Base-by-base conservation (phyloP, 352 stramenopile genomes). In the Phytophthora boehmeriae region DNA sequence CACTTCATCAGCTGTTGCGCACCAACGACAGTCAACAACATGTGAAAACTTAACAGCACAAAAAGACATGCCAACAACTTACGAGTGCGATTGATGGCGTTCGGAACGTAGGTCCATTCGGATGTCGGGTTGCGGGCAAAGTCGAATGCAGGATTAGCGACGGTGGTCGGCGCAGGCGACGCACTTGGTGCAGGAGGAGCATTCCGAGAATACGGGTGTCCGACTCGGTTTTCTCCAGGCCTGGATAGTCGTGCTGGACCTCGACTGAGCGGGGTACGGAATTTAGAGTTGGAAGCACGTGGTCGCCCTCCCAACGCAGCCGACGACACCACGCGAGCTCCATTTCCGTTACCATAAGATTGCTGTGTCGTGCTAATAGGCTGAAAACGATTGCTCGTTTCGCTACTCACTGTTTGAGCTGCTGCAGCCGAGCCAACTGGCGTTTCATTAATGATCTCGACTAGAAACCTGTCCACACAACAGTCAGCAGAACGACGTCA, bases 401-500 rank as follows among this genome's bases (percentile, higher is more conserved):
- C 57, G 17, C 22, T 56, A 23, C 13, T 53, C 36, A 39, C 27
- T 54, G 49, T 19, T 20, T 58, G 45, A 10, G 27, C 27, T 25
- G 49, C 58, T 8, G 28, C 5, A 9, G 27, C 50, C 9, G 68
- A 59, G 5, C 59, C 25, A 20, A 92, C 50, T 0, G 83, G 83
- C 17, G 70, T 86, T 43, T 79, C 65, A 54, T 92, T 86, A 59
- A 92, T 54, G 43, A 93, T 73, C 20, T 94, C 85, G 5, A 94
- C 62, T 27, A 91, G 59, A 50, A 89, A 92, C 55, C 83, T 94
- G 54, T 39, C 19, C 13, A 19, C 38, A 44, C 38, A 44, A 16
- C 38, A 44, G 10, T n/a, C 2, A 17, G 10, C 9, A n/a, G 10
- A 44, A 22, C 54, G 42, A 38, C 38, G 41, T 16, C 52, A 54